phyloP scores from a whole-genome alignment of 2,329 filamentous ascomycete species.

The Metarhizium robertsii region DNA sequence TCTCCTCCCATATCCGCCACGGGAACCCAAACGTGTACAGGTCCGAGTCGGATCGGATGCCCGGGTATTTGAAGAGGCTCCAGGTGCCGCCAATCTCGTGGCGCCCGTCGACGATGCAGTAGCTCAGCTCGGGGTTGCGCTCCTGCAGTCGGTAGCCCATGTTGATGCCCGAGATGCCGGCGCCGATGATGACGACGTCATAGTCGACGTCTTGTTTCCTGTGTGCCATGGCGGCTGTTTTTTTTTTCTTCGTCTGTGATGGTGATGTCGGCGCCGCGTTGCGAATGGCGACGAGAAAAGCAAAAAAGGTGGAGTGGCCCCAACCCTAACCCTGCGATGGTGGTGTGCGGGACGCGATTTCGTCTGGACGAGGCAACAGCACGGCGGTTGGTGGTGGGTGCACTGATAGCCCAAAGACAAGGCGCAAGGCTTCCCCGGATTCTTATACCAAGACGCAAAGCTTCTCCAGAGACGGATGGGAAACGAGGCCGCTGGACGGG shows the following conservation, averaged over 20 bases:
- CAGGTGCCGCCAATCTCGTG: constrained; percentile 61
- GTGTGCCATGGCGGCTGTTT: not conserved
- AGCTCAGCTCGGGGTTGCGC: constrained; percentile 42
- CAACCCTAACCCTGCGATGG: too few species aligned
- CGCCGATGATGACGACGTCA: constrained; percentile 58
- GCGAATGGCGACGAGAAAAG: too few species aligned
- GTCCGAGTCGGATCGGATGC: constrained; percentile 54
- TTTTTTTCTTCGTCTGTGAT: not conserved
- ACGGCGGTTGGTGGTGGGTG: too few species aligned
- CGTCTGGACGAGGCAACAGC: too few species aligned
- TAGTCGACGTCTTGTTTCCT: constrained; percentile 5
- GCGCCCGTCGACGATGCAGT: constrained; percentile 56
- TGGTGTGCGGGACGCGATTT: too few species aligned
- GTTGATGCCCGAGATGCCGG: constrained; percentile 62
- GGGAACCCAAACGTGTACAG: constrained; percentile 52
- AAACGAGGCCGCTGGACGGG: not conserved
- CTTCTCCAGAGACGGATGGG: not conserved
- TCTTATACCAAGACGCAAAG: not conserved
- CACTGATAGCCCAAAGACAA: not conserved
- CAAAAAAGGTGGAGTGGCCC: too few species aligned
- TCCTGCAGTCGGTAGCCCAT: constrained; percentile 54
- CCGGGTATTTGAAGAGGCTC: constrained; percentile 63
- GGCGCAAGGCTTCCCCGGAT: not conserved
- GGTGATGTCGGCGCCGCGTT: not conserved
- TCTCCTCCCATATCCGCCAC: constrained; percentile 58